Evolutionary conservation across 768 basidiomycete genomes (phyloP).

Genomic region (Aureoboletus auriporus): DNA sequence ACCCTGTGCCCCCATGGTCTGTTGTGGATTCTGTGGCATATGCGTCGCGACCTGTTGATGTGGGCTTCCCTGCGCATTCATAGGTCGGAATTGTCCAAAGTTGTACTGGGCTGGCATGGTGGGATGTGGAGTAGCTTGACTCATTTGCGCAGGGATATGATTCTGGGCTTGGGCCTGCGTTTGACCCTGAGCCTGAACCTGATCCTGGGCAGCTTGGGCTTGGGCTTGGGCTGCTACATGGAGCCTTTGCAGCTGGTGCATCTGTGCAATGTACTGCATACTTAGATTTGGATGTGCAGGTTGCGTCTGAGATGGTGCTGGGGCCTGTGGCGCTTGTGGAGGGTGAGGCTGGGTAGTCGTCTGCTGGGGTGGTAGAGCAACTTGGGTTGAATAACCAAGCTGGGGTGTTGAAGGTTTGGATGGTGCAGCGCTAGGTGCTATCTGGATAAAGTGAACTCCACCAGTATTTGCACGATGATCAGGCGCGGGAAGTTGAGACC

Average conservation of each 20-base stretch:
- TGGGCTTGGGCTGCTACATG: conserved; percentile 6
- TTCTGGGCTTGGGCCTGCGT: conserved; percentile 20
- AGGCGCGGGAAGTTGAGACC: conserved; percentile 26
- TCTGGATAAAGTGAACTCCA: conserved; percentile 25
- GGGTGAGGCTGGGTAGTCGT: conserved; percentile 19
- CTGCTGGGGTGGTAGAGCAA: conserved; percentile 18
- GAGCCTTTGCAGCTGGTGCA: conserved; percentile 16
- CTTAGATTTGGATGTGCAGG: conserved; percentile 12
- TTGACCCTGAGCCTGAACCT: conserved; percentile 18
- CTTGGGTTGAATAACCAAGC: conserved; percentile 20
- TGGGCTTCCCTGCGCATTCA: conserved; percentile 25
- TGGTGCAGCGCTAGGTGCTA: conserved; percentile 15
- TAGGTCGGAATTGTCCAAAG: conserved; percentile 32
- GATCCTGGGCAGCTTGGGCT: conserved; percentile 23
- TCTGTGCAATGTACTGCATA: conserved; percentile 18
- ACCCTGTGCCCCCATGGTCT: conserved; percentile 22
- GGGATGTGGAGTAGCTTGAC: conserved; percentile 24
- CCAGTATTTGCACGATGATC: conserved; percentile 22
- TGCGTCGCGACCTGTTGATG: conserved; percentile 23
- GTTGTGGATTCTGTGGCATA: conserved; percentile 27
- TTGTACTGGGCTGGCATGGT: conserved; percentile 29
- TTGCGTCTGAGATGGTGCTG: conserved; percentile 16
- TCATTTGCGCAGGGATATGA: conserved; percentile 23
- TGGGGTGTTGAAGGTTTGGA: conserved; percentile 31
- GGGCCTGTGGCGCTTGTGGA: conserved; percentile 22